Percentiles rank a stretch among this genome's conserved stretches.
Conservation (phyloP, 306 rosid species). For the Calophaca sinica region DNA sequence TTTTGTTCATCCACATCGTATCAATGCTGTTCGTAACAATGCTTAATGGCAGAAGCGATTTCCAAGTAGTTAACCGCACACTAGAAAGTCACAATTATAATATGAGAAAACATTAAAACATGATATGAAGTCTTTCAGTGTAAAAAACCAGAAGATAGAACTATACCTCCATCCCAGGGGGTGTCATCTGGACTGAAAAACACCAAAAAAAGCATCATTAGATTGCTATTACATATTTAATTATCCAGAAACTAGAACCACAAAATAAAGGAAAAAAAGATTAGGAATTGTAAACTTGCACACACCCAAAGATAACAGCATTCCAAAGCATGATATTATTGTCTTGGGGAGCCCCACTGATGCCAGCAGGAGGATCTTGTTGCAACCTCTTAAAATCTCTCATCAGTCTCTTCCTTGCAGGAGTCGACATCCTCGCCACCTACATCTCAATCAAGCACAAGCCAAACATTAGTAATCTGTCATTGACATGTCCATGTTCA, state of each 20-base stretch:
- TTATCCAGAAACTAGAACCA: slow-evolving; percentile 38
- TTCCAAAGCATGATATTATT: slow-evolving; percentile 97
- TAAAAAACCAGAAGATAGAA: slow-evolving; percentile 39
- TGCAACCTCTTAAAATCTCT: slow-evolving; percentile 95
- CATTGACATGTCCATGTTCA: slow-evolving; percentile 14
- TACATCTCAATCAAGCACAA: slow-evolving; percentile 45
- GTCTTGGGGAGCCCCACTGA: slow-evolving; percentile 97
- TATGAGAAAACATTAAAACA: slow-evolving; percentile 10
- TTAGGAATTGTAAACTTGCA: slow-evolving; percentile 14
- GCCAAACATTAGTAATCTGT: slow-evolving; percentile 18
- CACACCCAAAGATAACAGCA: slow-evolving; percentile 96
- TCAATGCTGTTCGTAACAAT: too few relatives aligned
- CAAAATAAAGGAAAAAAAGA: slow-evolving; percentile 24
- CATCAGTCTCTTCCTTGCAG: slow-evolving; percentile 93
- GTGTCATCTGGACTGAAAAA: slow-evolving; percentile 94
- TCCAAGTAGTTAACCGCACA: neutral
- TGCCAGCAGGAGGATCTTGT: slow-evolving; percentile 94
- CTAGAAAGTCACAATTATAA: slow-evolving; percentile 23
- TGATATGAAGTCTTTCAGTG: slow-evolving; percentile 27
- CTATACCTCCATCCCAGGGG: slow-evolving; percentile 98
- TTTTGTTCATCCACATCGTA: too few relatives aligned
- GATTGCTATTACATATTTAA: slow-evolving; percentile 21
- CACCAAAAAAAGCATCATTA: slow-evolving; percentile 41
- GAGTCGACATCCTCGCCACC: slow-evolving; percentile 94
- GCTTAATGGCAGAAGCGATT: neutral